Percentiles rank a stretch among this genome's conserved stretches.
These are phyloP conservation scores for Anthracocystis setariae DNA, from an alignment of 1,284 basidiomycete genomes.

Conservation along the genomic window DNA sequence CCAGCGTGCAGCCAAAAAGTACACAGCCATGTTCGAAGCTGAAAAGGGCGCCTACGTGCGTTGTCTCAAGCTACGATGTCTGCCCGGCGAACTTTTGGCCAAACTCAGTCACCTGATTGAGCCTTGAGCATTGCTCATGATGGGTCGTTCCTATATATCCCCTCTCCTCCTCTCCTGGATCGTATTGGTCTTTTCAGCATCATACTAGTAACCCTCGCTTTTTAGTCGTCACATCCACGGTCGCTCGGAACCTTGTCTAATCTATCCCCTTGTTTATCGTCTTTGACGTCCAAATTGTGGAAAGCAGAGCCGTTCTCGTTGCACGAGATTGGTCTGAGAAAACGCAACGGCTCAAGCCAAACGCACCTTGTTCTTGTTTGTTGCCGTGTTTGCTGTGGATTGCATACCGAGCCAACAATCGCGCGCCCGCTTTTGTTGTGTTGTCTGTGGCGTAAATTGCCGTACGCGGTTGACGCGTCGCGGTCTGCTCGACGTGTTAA, in stretches of 20 bases:
- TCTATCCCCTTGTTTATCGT: neutral
- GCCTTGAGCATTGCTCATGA: slow-evolving; percentile 9
- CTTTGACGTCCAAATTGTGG: no score
- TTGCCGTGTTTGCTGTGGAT: no score
- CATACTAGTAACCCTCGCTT: neutral
- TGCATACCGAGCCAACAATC: no score
- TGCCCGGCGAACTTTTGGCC: slow-evolving; percentile 54
- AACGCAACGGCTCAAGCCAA: no score
- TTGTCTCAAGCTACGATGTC: slow-evolving; percentile 59
- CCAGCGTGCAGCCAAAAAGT: slow-evolving; percentile 50
- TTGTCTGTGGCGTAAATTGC: slow-evolving; percentile 35
- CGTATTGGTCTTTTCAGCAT: neutral
- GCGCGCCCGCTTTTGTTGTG: neutral
- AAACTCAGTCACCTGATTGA: slow-evolving; percentile 37
- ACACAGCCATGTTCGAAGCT: slow-evolving; percentile 50
- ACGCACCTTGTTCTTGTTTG: no score
- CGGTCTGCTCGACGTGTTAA: slow-evolving; percentile 34
- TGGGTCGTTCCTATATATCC: neutral
- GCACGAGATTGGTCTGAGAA: no score
- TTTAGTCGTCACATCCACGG: neutral
- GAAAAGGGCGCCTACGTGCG: slow-evolving; percentile 58
- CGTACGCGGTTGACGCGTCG: slow-evolving; percentile 27
- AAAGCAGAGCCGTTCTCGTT: no score
- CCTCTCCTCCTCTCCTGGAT: neutral
- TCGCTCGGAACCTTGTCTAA: neutral